Base-by-base conservation (phyloP, 2,329 filamentous ascomycete species). In the Alternaria longipes region DNA sequence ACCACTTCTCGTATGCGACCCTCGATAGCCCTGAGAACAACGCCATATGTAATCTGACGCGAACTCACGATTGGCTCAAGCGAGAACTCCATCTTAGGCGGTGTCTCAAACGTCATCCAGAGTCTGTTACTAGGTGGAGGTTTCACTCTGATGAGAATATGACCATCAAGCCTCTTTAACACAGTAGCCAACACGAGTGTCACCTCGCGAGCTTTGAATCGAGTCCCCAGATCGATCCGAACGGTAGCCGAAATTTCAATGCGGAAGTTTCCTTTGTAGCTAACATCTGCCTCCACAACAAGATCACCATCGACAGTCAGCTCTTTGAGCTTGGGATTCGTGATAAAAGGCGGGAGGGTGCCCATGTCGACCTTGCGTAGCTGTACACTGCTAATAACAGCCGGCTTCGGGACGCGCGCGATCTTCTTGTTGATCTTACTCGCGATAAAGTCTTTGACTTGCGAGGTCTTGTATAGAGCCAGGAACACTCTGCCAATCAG, bases 341-440 rank as follows among this genome's bases (percentile, higher is more conserved):
- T 97, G 69, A 99, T 89, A 65, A 93, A 91, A 0, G 95, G 95
- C 1, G 93, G 91, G 0, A 92, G 88, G 66, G 95, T 91, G 4
- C 95, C 95, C 65, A 94, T 91, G 71, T 96, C 88, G 54, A 99
- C 93, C 54, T 88, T 89, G 67, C 90, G 90, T 45, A 98, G 86
- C n/a, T 86, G 86, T 59, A 99, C 90, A 67, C 90, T 90, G 18
- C 92, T 93, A 59, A 99, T 89, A 72, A 98, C 97, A 2, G 90
- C 90, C 0, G 95, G 95, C 69, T 94, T 94, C 71, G 96, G 95
- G 26, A 97, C 94, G 34, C 95, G 88, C 1, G 94, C 90, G 56
- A 99, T 97, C 82, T 99, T 99, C 81, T 97, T 97, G 22, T 92
- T 93, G 64, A 99, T 91, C 80, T 97, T 97, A 60, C 88, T 87